phyloP scores from a whole-genome alignment of 306 rosid species.

The Cajanus cajan region DNA sequence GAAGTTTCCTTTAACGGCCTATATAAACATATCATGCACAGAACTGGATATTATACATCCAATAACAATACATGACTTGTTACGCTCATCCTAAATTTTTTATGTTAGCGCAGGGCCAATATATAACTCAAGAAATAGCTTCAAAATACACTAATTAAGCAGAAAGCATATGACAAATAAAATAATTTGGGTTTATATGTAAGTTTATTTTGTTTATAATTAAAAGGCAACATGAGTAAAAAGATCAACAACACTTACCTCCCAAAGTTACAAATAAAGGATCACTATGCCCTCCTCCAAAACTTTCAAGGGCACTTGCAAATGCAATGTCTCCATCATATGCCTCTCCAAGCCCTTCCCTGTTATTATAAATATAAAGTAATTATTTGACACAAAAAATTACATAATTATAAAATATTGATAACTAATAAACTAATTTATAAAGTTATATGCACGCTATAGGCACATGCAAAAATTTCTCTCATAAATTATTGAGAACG shows the following conservation, averaged over 20 bases:
- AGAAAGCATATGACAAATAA: neutral
- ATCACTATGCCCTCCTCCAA: conserved; percentile 94
- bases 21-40: conserved; percentile 22
- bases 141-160: neutral
- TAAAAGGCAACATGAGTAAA: conserved; percentile 17
- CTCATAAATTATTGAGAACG: neutral
- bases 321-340: conserved; percentile 87
- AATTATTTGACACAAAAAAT: neutral
- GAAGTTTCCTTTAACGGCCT: neutral
- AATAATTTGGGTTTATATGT: neutral
- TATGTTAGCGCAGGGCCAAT: neutral
- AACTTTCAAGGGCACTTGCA: conserved; percentile 81
- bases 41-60: neutral
- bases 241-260: conserved; percentile 46
- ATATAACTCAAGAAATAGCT: neutral
- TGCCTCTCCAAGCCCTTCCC: conserved; percentile 93
- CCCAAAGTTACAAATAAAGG: conserved; percentile 95
- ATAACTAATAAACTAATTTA: neutral
- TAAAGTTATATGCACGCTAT: neutral
- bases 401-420: neutral
- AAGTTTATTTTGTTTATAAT: neutral
- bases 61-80: neutral
- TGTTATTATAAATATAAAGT: conserved; percentile 17
- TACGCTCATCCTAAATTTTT: conserved; percentile 5
- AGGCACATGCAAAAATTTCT: neutral